Conservation (phyloP, 148 eudicot species). For the Diospyros lotus region DNA sequence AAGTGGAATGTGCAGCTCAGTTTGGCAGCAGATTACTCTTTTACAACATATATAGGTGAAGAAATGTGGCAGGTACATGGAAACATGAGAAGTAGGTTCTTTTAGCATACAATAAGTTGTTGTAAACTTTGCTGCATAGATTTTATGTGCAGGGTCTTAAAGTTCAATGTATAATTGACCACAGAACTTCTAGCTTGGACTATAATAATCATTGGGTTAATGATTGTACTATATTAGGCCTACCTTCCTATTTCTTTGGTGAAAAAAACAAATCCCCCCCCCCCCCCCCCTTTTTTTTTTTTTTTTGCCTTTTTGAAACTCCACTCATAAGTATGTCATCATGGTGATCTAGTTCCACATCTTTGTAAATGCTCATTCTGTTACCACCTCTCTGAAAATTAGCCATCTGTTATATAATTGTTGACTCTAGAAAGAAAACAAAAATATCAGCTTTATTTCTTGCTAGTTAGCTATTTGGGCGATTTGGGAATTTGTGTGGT, state of each 20-base stretch:
- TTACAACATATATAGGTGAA: not conserved
- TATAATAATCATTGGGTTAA: too few species aligned
- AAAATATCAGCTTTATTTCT: too few species aligned
- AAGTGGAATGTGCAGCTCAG: not conserved
- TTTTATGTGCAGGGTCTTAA: too few species aligned
- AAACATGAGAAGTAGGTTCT: not conserved
- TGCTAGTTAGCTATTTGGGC: too few species aligned
- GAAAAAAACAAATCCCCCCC: not conserved
- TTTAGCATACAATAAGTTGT: too few species aligned
- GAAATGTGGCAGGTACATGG: slow-evolving; percentile 4
- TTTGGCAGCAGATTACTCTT: not conserved
- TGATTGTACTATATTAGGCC: too few species aligned
- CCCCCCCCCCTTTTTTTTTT: not conserved
- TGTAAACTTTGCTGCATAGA: too few species aligned
- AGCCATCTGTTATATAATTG: not conserved
- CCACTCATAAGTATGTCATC: too few species aligned
- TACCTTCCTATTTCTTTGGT: too few species aligned
- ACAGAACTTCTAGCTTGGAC: too few species aligned
- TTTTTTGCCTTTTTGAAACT: not conserved
- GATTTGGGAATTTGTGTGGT: too few species aligned
- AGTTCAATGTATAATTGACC: too few species aligned
- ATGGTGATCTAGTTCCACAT: not conserved
- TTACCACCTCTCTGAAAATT: not conserved
- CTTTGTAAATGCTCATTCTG: not conserved
- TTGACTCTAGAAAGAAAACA: not conserved